Conservation (phyloP, 139 green algal genomes). For the Chlamydomonas incerta region DNA sequence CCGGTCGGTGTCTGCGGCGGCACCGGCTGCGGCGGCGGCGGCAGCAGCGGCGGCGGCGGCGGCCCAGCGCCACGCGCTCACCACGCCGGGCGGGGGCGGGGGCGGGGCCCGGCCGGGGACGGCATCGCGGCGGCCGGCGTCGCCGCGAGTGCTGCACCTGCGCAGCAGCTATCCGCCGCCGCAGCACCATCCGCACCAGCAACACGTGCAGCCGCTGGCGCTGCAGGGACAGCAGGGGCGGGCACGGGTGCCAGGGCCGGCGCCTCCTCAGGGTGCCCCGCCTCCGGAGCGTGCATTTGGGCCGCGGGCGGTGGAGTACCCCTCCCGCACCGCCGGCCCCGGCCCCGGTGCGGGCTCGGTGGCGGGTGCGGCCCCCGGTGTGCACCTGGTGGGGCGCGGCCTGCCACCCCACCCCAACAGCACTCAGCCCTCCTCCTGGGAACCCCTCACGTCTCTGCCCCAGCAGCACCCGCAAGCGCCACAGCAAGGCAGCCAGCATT, state of each 20-base stretch:
- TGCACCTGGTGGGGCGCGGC: too few relatives aligned
- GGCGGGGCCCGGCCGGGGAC: too few relatives aligned
- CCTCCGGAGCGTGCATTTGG: conserved; percentile 33
- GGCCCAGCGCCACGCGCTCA: too few relatives aligned
- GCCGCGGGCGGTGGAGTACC: conserved; percentile 15
- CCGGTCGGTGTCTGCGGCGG: neutral
- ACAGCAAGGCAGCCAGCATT: neutral
- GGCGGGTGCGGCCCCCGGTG: neutral
- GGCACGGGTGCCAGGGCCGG: too few relatives aligned
- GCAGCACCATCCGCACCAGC: neutral
- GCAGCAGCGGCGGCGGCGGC: too few relatives aligned
- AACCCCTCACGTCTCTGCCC: too few relatives aligned
- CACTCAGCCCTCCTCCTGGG: too few relatives aligned
- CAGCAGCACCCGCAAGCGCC: neutral
- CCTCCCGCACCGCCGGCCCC: neutral
- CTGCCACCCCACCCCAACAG: neutral
- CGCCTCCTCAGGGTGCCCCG: too few relatives aligned
- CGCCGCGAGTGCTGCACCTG: neutral
- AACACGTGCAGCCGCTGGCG: neutral
- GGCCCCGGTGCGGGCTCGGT: neutral
- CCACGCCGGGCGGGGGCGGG: too few relatives aligned
- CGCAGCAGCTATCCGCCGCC: neutral
- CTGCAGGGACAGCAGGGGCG: neutral
- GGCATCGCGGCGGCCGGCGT: neutral
- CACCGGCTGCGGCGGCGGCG: too few relatives aligned